These are phyloP conservation scores for Lophiotrema nucula DNA, from an alignment of 495 filamentous ascomycete species.

Conservation along the genomic window DNA sequence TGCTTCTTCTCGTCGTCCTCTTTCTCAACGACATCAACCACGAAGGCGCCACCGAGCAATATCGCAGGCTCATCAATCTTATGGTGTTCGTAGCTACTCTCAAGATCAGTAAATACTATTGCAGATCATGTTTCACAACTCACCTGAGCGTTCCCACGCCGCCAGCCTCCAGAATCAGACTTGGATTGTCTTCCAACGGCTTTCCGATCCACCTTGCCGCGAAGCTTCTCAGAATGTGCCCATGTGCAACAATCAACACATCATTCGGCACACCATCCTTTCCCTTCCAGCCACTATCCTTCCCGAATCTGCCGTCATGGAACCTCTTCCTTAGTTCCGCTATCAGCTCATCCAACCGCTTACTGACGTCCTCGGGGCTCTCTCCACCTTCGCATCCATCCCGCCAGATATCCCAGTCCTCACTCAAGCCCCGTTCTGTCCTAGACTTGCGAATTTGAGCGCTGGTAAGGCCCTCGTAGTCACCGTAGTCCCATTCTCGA, in stretches of 20 bases:
- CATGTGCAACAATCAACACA: constrained; percentile 46
- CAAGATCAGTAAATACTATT: not conserved
- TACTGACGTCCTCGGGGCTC: constrained; percentile 46
- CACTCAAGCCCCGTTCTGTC: constrained; percentile 49
- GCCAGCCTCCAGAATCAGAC: constrained; percentile 47
- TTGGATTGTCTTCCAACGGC: constrained; percentile 35
- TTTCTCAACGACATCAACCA: constrained; percentile 52
- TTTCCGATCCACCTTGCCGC: constrained; percentile 34
- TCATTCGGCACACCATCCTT: constrained; percentile 37
- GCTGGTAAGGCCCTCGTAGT: constrained; percentile 87
- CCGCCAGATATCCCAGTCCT: constrained; percentile 46
- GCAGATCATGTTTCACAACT: constrained; percentile 18
- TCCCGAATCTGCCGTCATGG: constrained; percentile 40
- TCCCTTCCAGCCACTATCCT: constrained; percentile 25
- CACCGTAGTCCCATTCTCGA: constrained; percentile 93
- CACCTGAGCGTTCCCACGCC: constrained; percentile 63
- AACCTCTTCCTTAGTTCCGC: constrained; percentile 38
- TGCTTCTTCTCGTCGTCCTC: constrained; percentile 2
- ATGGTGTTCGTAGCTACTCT: constrained; percentile 58
- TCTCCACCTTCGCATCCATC: constrained; percentile 58
- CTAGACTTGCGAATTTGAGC: constrained; percentile 64
- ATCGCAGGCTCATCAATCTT: constrained; percentile 68
- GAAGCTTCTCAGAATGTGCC: constrained; percentile 45
- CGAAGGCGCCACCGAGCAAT: constrained; percentile 63
- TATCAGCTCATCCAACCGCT: constrained; percentile 41